These are phyloP conservation scores for Acephala macrosclerotiorum DNA, from an alignment of 2,329 filamentous ascomycete species.

Conservation along the genomic window DNA sequence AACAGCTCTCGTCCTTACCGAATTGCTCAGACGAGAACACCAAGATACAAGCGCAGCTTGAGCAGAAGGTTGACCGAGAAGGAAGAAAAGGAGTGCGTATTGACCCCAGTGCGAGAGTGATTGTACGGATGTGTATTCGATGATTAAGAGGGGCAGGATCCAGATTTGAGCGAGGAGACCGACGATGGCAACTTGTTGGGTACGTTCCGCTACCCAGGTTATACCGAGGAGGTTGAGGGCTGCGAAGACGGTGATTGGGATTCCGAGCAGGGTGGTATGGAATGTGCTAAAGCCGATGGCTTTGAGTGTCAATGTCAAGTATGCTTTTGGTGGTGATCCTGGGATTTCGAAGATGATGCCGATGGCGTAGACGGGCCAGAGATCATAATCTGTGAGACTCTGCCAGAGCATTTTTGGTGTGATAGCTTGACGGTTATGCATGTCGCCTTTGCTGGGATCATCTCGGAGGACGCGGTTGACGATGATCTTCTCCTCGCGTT, in stretches of 20 bases:
- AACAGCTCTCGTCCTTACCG: slow-evolving; percentile 67
- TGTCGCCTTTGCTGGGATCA: slow-evolving; percentile 55
- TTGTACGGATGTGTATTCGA: slow-evolving; percentile 31
- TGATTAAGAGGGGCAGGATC: slow-evolving; percentile 48
- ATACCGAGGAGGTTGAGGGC: slow-evolving; percentile 48
- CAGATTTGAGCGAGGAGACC: slow-evolving; percentile 50
- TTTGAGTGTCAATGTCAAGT: slow-evolving; percentile 38
- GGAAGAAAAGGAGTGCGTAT: slow-evolving; percentile 46
- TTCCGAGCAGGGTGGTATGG: slow-evolving; percentile 53
- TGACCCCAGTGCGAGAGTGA: slow-evolving; percentile 8
- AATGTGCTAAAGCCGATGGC: slow-evolving; percentile 46
- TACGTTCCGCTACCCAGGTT: slow-evolving; percentile 54
- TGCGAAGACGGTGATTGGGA: slow-evolving; percentile 52
- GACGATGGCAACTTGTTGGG: slow-evolving; percentile 48
- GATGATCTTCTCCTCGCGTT: slow-evolving; percentile 63
- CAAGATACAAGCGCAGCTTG: slow-evolving; percentile 57
- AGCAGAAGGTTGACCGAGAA: slow-evolving; percentile 36
- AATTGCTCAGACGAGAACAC: slow-evolving; percentile 64
- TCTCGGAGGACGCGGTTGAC: slow-evolving; percentile 65
- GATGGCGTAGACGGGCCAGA: slow-evolving; percentile 58
- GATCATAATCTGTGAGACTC: slow-evolving; percentile 57
- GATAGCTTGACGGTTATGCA: slow-evolving; percentile 59
- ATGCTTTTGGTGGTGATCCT: slow-evolving; percentile 28
- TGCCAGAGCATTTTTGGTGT: slow-evolving; percentile 54
- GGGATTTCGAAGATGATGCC: slow-evolving; percentile 44